Evolutionary conservation across 495 filamentous ascomycete species (phyloP), one percentile per base, ranked within the genome.

Genomic region (Trypethelium eluteriae): DNA sequence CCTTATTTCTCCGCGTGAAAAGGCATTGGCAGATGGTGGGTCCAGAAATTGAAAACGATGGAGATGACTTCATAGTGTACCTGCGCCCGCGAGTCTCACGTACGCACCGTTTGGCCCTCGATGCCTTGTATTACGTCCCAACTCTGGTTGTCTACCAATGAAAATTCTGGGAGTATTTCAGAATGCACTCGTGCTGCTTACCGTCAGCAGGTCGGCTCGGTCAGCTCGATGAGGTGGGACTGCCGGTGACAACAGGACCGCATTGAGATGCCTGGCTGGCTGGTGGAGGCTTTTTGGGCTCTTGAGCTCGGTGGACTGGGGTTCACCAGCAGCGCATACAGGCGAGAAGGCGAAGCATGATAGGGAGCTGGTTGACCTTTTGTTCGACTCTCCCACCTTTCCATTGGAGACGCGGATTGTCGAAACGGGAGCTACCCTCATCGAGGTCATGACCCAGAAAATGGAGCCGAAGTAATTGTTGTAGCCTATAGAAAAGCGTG

Each of bases 1-100:
- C 18, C 32, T 59, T 36, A 9, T 59, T 36, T 83, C 81, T 75
- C 83, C 82, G 2, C 76, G 74, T 50, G 79, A 25, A 25, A 25
- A 25, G 25, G 25, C 25, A 25, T 25, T 25, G 25, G 25, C 25
- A 25, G 25, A 25, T 25, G 25, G 25, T 25, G 25, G 25, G 25
- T 25, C 25, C 25, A 25, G 25, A 25, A 25, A 25, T 25, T 25
- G 25, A 25, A 44, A 44, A 14, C 41, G 41, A 14, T 44, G 41
- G 41, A 7, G 41, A 44, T 44, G 41, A 44, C 41, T 44, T 44
- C 6, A 14, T 7, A 7, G 41, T 44, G 41, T 44, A 44, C 41
- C 41, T 44, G 41, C 41, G 41, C 41, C 14, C 14, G 41, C 41
- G 14, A 44, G 41, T 44, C 41, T 44, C 41, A 44, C 7, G 41